phyloP scores from a whole-genome alignment of 192 early-diverging fungal genomes.

The Cetraspora pellucida region DNA sequence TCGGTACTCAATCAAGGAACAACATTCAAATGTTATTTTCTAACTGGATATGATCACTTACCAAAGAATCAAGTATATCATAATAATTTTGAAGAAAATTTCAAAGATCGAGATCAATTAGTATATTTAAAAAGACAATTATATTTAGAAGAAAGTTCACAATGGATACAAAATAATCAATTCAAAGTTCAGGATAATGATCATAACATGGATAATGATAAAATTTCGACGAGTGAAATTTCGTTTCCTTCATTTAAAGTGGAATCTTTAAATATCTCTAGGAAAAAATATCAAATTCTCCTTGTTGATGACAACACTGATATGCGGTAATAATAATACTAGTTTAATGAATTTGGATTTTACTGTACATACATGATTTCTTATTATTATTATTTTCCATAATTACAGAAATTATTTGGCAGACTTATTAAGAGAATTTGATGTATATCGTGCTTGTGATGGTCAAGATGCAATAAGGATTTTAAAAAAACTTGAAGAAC shows the following conservation, averaged over 20 bases:
- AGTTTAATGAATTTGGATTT: not conserved
- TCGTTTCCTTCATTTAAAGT: too few species aligned
- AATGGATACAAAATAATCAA: constrained; percentile 33
- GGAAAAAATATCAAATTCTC: constrained; percentile 27
- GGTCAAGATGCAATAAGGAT: constrained; percentile 41
- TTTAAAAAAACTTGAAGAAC: not conserved
- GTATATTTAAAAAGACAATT: constrained; percentile 36
- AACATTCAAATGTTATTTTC: constrained; percentile 52
- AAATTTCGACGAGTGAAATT: too few species aligned
- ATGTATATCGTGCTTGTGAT: constrained; percentile 41
- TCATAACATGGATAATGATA: too few species aligned
- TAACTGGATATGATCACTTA: constrained; percentile 51
- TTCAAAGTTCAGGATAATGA: too few species aligned
- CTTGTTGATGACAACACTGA: constrained; percentile 51
- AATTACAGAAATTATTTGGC: constrained; percentile 28
- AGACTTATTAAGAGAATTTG: constrained; percentile 41
- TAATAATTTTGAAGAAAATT: not conserved
- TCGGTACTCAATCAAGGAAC: constrained; percentile 52
- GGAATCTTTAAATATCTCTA: too few species aligned
- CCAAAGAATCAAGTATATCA: constrained; percentile 43
- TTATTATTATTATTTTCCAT: not conserved
- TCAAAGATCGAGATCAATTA: not conserved
- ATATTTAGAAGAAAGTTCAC: constrained; percentile 38
- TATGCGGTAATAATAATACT: constrained; percentile 37
- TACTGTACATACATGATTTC: too few species aligned